Base-by-base conservation (phyloP, 768 basidiomycete genomes). In the Lentinula guzmanii region DNA sequence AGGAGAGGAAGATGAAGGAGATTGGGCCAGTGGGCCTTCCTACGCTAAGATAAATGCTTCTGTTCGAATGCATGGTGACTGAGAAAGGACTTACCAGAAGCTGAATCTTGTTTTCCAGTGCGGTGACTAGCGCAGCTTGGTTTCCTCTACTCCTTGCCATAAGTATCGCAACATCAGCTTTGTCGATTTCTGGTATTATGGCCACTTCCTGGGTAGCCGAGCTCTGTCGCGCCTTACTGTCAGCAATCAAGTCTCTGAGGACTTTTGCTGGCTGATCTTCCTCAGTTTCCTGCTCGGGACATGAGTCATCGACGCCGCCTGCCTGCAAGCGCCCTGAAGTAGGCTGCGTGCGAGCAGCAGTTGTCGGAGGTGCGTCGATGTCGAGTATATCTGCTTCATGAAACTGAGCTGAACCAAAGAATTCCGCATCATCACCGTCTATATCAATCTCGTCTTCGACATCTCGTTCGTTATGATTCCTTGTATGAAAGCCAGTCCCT, bases 401-500 rank as follows among this genome's bases (percentile, higher is more conserved):
- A 70, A 93, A 93, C 68, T 93, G 91, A 0, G 81, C 78, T 16
- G 82, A 81, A 1, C 91, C 91, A 67, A 84, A 93, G 1, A 79
- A 66, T 3, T 69, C 80, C 59, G 85, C 79, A 68, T 91, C 90
- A 60, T 89, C 89, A 2, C 91, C 90, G 61, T 91, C 91, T 9
- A 92, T 76, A 61, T 93, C 91, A 9, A 93, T 77, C 51, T 91
- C 91, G 16, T 89, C 90, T 34, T 93, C 91, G 2, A 89, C 79
- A 62, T 91, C 90, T 62, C 79, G 74, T 16, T 80, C 76, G n/a
- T 77, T 70, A 28, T 73, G 74, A 63, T 83, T 76, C 43, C 88
- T 85, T 8, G 84, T 79, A 61, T 84, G 79, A 69, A 92, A 90
- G n/a, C 91, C 91, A 6, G 84, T 82, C 11, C 89, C 90, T 87